Conservation (phyloP, 352 stramenopile species). For the Phytophthora fragariae region DNA sequence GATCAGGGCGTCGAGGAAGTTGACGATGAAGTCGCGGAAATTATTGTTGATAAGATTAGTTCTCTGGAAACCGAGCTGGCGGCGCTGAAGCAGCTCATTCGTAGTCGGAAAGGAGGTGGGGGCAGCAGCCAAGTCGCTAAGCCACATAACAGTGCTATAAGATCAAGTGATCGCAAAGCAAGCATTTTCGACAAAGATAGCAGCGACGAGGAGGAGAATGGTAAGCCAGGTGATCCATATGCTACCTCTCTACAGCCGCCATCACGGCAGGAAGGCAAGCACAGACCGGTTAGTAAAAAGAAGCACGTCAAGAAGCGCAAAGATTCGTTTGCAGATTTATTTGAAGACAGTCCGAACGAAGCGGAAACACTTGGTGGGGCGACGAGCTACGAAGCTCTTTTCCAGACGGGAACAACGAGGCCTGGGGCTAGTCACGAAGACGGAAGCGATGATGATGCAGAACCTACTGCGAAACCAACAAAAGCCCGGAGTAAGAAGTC, state of each 20-base stretch:
- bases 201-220: conserved; percentile 55
- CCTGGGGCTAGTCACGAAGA: conserved; percentile 26
- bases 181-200: conserved; percentile 80
- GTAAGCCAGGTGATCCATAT: conserved; percentile 26
- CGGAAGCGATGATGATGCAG: conserved; percentile 23
- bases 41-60: conserved; percentile 86
- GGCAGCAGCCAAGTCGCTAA: conserved; percentile 6
- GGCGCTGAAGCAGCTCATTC: conserved; percentile 74
- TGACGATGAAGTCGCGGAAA: conserved; percentile 61
- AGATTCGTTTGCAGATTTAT: conserved; percentile 81
- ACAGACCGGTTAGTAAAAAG: conserved; percentile 27
- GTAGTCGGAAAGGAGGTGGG: conserved; percentile 48
- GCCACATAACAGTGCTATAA: conserved; percentile 14
- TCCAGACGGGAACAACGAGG: conserved; percentile 35
- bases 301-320: conserved; percentile 46
- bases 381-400: conserved; percentile 67
- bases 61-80: conserved; percentile 72
- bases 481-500: conserved; percentile 13
- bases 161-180: conserved; percentile 49
- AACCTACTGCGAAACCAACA: conserved; percentile 8
- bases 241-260: conserved; percentile 8
- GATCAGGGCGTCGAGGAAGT: conserved; percentile 21
- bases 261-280: conserved; percentile 18
- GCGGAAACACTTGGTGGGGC: conserved; percentile 31
- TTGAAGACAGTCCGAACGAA: conserved; percentile 60